Conservation (phyloP, 2,329 filamentous ascomycete species). For the Knufia fluminis region DNA sequence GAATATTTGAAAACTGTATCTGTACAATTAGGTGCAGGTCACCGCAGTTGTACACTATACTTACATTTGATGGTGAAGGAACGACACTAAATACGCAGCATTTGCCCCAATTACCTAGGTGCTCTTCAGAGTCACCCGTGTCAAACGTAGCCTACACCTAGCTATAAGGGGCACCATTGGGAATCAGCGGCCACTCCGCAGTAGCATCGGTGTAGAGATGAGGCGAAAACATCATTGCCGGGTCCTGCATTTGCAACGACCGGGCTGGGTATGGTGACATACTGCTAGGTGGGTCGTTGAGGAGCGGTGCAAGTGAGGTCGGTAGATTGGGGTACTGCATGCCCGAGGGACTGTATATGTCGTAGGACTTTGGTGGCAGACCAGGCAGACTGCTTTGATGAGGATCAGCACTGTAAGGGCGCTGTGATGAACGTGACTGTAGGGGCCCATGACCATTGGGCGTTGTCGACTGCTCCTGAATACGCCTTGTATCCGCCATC, state of each 20-base stretch:
- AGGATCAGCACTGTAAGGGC: background rate
- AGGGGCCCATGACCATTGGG: conserved; percentile 1
- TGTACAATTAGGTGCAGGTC: too few species aligned
- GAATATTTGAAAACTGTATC: too few species aligned
- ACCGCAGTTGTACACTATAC: too few species aligned
- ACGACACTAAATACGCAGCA: too few species aligned
- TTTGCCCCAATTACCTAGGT: too few species aligned
- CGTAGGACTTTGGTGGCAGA: conserved; percentile 2
- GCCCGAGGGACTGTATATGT: conserved; percentile 9
- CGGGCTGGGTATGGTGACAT: background rate
- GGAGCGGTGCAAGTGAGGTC: conserved; percentile 18
- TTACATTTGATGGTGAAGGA: too few species aligned
- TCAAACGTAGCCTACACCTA: too few species aligned
- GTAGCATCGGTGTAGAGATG: conserved; percentile 2
- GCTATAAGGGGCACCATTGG: background rate
- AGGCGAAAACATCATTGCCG: conserved; percentile 4
- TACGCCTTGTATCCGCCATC: conserved; percentile 7
- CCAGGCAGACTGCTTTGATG: conserved; percentile 11
- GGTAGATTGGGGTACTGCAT: conserved; percentile 11
- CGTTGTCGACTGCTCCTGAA: conserved; percentile 2
- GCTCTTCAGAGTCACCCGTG: too few species aligned
- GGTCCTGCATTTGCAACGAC: background rate
- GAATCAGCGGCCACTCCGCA: background rate
- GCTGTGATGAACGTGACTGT: conserved; percentile 7
- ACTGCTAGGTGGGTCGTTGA: conserved; percentile 11